Conservation (phyloP, 768 basidiomycete genomes). For the Thelephora aurantiotincta region DNA sequence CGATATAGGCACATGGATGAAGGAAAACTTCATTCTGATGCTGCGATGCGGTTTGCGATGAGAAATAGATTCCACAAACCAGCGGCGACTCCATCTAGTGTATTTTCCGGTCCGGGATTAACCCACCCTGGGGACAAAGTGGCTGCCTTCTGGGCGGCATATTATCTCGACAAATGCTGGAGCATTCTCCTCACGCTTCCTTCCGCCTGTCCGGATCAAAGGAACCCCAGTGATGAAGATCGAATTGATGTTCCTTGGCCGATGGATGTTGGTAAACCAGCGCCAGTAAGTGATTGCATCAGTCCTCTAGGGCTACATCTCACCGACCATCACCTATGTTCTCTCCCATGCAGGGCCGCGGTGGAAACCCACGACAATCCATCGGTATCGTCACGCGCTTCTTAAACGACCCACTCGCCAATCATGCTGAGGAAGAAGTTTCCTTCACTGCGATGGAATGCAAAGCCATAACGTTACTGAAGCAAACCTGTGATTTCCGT, state of each 20-base stretch:
- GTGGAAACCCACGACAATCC: no score
- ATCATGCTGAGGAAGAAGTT: no score
- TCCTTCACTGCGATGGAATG: no score
- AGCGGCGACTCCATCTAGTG: constrained; percentile 4
- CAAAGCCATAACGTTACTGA: no score
- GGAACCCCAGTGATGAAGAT: constrained; percentile 1
- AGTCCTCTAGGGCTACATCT: no score
- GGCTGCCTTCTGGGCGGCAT: constrained; percentile 16
- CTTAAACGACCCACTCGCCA: no score
- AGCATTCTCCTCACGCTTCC: constrained; percentile 9
- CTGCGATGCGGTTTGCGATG: constrained; percentile 15
- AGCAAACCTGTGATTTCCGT: no score
- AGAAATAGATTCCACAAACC: constrained; percentile 13
- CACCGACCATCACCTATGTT: no score
- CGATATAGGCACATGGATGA: constrained; percentile 15
- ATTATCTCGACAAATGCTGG: constrained; percentile 13
- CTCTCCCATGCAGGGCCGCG: no score
- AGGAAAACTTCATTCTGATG: constrained; percentile 16
- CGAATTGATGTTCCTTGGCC: constrained; percentile 16
- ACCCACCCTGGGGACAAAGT: constrained; percentile 14
- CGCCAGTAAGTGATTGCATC: constrained; percentile 6
- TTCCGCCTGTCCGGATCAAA: constrained; percentile 6
- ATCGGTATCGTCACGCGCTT: no score
- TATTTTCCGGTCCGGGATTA: not conserved
- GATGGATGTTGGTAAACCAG: constrained; percentile 10